Base-by-base conservation (phyloP, 805 yeast genomes). In the Grigorovia yakushimaensis region DNA sequence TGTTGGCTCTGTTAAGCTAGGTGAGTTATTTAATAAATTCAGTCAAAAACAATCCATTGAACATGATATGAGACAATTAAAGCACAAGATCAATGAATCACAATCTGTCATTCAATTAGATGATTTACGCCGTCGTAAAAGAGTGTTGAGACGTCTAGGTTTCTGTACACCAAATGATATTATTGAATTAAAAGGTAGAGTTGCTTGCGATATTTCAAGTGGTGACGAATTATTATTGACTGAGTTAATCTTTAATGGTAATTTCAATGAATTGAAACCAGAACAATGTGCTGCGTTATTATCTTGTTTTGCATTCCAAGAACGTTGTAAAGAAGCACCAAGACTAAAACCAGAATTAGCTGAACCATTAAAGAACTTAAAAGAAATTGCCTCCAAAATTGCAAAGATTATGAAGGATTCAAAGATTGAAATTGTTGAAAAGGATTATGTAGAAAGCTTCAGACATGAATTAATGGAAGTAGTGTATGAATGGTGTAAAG, bases 301-400 rank as follows among this genome's bases (percentile, higher is more conserved):
- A 45, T 88, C 96, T 36, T 88, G 97, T 68, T 93, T 91, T 67
- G 97, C 94, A 5, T 93, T 93, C 77, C 96, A 93, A 65, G 99
- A 94, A 63, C 78, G 94, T 60, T 85, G 95, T 39, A 88, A 88
- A 62, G 95, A 86, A 60, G 76, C 80, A 0, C 93, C 96, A 45
- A 77, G 91, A 54, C 72, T 93, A 56, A 81, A 85, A 56, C 88
- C 95, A 0, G 96, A 88, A 55, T 73, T 93, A 45, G 81, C 91
- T n/a, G 97, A 88, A 60, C 98, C 98, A 3, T 76, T 86, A 61
- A 82, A 88, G 54, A 81, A 81, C 15, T 72, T 93, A 74, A 89
- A 84, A 66, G 93, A 88, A 54, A 86, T 88, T 82, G 99, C 99
- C 1, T 69, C 78, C 24, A 82, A 84, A 60, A 82, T 94, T 51